phyloP scores from a whole-genome alignment of 495 filamentous ascomycete species.

The Penicillium verhagenii region DNA sequence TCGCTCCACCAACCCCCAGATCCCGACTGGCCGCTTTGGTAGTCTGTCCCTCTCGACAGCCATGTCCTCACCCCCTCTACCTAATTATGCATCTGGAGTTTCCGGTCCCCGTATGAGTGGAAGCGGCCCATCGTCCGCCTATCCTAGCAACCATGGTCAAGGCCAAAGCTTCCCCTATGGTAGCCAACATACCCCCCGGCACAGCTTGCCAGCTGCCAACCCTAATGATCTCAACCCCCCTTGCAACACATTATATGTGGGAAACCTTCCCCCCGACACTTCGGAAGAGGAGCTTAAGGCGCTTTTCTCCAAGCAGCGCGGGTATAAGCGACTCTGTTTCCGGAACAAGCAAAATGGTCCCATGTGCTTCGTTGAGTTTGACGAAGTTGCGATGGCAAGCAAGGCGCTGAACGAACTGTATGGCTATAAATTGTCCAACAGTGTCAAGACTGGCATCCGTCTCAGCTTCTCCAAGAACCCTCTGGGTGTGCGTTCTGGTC shows the following conservation, averaged over 20 bases:
- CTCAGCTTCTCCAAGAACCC: slow-evolving; percentile 98
- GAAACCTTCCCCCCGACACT: slow-evolving; percentile 90
- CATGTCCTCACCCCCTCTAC: slow-evolving; percentile 52
- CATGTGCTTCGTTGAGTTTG: slow-evolving; percentile 99
- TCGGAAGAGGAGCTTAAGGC: slow-evolving; percentile 96
- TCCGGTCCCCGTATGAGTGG: slow-evolving; percentile 39
- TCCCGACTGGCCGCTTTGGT: slow-evolving; percentile 69
- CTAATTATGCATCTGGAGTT: slow-evolving; percentile 43
- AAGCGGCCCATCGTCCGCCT: slow-evolving; percentile 56
- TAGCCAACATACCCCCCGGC: slow-evolving; percentile 59
- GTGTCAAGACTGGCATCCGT: slow-evolving; percentile 94
- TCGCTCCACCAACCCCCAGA: slow-evolving; percentile 71
- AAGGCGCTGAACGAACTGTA: slow-evolving; percentile 92
- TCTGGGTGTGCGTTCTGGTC: slow-evolving; percentile 82
- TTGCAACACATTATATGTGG: slow-evolving; percentile 97
- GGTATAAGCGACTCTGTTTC: slow-evolving; percentile 95
- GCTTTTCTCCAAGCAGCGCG: slow-evolving; percentile 90
- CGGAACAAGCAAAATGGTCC: slow-evolving; percentile 97
- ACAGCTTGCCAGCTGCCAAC: slow-evolving; percentile 84
- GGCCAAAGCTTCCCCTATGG: slow-evolving; percentile 55
- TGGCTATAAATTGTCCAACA: slow-evolving; percentile 84
- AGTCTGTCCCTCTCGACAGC: slow-evolving; percentile 69
- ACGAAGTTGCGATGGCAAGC: slow-evolving; percentile 90
- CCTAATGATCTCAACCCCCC: slow-evolving; percentile 97
- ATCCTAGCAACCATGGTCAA: slow-evolving; percentile 60